Base-by-base conservation (phyloP, 2,329 filamentous ascomycete species). In the Helicocarpus griseus region DNA sequence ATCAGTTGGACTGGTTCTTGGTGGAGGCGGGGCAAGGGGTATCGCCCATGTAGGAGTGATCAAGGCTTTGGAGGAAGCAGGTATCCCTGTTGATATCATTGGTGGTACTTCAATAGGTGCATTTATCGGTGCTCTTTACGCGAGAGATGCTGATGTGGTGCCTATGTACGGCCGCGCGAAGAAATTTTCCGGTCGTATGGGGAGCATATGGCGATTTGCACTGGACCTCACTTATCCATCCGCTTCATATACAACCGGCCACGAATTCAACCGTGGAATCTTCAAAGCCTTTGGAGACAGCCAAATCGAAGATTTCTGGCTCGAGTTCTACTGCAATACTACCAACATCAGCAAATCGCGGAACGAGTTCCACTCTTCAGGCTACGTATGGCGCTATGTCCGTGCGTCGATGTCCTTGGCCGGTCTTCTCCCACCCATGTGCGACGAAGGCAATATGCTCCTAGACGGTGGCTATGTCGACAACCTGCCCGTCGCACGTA, bases 251-350 rank as follows among this genome's bases (percentile, higher is more conserved):
- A 98, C 94, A 0, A 98, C 93, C 0, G 93, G 93, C 0, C 93
- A 98, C 65, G 93, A 98, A 63, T 98, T 98, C 78, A 98, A 98
- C 62, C 87, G 93, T 5, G 93, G 93, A 38, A 96, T 98, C 57
- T 98, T 96, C 80, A 98, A 98, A 69, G 89, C 91, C 0, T 96
- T 98, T 66, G 93, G 90, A 13, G 89, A 96, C 62, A 87, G 88
- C 8, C 93, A 97, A 65, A 97, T 98, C 53, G 93, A 98, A 70
- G 93, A 98, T 67, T 98, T 97, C 63, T 98, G 93, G 93, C 79
- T 98, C 9, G 89, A 95, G 60, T 98, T 89, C 67, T 98, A 98
- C 72, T 98, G 94, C 78, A 98, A 98, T 70, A 97, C 93, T 0
- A 98, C 94, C 35, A 98, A 97, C 68, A 97, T 98, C 70, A 94